Percentiles rank a stretch among this genome's conserved stretches.
phyloP scores from a whole-genome alignment of 176 grass and related monocot species.

The Aegilops bicornis region DNA sequence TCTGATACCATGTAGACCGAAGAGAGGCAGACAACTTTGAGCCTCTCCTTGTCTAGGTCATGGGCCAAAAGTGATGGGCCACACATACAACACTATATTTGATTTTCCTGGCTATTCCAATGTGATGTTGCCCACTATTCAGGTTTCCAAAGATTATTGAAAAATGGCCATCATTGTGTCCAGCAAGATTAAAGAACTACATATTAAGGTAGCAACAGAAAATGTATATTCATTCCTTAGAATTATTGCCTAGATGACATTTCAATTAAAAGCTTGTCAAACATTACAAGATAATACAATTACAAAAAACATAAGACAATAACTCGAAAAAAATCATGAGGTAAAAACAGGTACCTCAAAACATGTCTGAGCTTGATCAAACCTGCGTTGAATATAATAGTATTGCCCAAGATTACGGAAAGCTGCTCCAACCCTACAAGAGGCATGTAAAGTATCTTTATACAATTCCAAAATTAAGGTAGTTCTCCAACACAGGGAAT shows the following conservation, averaged over 20 bases:
- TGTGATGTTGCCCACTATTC: neutral
- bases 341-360: constrained; percentile 65
- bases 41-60: too few species aligned
- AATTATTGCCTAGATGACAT: constrained; percentile 17
- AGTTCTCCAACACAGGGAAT: neutral
- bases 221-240: neutral
- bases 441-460: constrained; percentile 21
- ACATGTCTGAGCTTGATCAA: constrained; percentile 72
- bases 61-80: too few species aligned
- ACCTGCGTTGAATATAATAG: constrained; percentile 66
- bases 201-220: neutral
- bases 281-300: neutral
- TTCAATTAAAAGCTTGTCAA: neutral
- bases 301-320: neutral
- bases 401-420: constrained; percentile 77
- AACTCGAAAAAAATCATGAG: neutral
- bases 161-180: neutral
- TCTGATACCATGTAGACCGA: too few species aligned
- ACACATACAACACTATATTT: neutral
- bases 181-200: neutral
- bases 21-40: too few species aligned
- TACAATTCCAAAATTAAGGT: neutral
- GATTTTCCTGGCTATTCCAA: neutral
- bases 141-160: neutral
- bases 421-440: constrained; percentile 69